Conservation (phyloP, 2,329 filamentous ascomycete species). For the Zasmidium angulare region DNA sequence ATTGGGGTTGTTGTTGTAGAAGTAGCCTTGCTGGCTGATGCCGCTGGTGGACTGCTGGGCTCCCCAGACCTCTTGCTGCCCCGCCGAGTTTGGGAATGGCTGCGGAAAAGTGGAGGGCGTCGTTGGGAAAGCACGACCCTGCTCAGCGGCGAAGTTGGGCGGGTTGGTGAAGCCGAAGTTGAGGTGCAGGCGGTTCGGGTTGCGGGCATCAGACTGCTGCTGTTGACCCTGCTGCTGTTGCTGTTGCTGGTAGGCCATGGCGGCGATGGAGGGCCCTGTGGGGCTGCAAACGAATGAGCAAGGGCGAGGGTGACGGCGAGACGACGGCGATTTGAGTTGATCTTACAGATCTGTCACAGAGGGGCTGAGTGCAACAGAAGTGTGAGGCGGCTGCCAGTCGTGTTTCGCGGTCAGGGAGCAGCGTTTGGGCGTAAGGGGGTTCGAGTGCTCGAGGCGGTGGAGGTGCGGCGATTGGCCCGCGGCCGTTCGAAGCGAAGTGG, state of each 20-base stretch:
- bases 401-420: background rate
- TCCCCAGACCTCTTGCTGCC: slow-evolving; percentile 62
- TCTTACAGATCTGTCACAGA: background rate
- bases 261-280: background rate
- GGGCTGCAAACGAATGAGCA: background rate
- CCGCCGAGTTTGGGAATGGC: slow-evolving; percentile 64
- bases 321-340: background rate
- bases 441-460: background rate
- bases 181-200: slow-evolving; percentile 50
- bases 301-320: background rate
- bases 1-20: slow-evolving; percentile 49
- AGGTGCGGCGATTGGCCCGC: slow-evolving; percentile 1
- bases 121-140: slow-evolving; percentile 55
- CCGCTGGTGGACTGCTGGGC: slow-evolving; percentile 44
- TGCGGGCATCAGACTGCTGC: slow-evolving; percentile 30
- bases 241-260: slow-evolving; percentile 13
- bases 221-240: slow-evolving; percentile 24
- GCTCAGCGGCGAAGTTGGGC: slow-evolving; percentile 44
- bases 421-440: slow-evolving; percentile 4
- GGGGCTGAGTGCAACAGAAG: background rate
- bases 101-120: slow-evolving; percentile 96
- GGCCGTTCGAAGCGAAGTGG: background rate
- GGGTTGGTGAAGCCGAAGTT: slow-evolving; percentile 51
- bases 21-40: slow-evolving; percentile 49
- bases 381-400: background rate